These are phyloP conservation scores for Leucogyrophana mollusca DNA, from an alignment of 768 basidiomycete genomes.

Conservation along the genomic window DNA sequence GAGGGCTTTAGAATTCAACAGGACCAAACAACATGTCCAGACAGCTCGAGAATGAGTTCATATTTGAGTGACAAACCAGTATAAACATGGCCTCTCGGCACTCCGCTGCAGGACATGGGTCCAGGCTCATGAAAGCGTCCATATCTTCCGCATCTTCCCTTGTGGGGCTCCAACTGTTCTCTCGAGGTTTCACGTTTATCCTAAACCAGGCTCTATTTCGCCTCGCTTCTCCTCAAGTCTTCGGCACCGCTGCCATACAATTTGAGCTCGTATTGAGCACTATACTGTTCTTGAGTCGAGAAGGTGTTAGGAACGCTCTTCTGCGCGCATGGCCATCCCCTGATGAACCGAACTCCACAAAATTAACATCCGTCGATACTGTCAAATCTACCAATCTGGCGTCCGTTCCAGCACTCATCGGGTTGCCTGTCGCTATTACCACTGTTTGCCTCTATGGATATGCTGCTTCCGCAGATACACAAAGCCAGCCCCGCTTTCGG, in stretches of 20 bases:
- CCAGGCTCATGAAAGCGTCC: slow-evolving; percentile 23
- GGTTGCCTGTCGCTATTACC: slow-evolving; percentile 59
- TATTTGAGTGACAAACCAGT: slow-evolving; percentile 1
- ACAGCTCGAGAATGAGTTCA: too few species aligned
- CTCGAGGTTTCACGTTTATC: slow-evolving; percentile 81
- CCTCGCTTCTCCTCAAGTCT: slow-evolving; percentile 79
- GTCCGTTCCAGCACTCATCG: slow-evolving; percentile 66
- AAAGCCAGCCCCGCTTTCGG: slow-evolving; percentile 62
- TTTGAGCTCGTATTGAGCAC: slow-evolving; percentile 91
- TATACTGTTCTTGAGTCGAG: slow-evolving; percentile 89
- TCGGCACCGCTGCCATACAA: slow-evolving; percentile 90
- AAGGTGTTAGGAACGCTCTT: slow-evolving; percentile 86
- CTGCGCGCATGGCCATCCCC: slow-evolving; percentile 50
- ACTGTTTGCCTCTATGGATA: slow-evolving; percentile 53
- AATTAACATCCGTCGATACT: slow-evolving; percentile 1
- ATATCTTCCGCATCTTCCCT: slow-evolving; percentile 58
- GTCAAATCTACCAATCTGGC: slow-evolving; percentile 40
- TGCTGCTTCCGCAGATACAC: slow-evolving; percentile 52
- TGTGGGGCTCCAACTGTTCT: slow-evolving; percentile 82
- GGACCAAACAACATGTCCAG: not conserved
- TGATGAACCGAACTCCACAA: not conserved
- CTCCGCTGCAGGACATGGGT: too few species aligned
- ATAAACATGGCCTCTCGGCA: not conserved
- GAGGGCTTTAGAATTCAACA: not conserved
- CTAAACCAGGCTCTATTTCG: slow-evolving; percentile 89